Percentiles rank a stretch among this genome's conserved stretches.
phyloP scores from a whole-genome alignment of 2,329 filamentous ascomycete species.

The Tetracladium maxilliforme region DNA sequence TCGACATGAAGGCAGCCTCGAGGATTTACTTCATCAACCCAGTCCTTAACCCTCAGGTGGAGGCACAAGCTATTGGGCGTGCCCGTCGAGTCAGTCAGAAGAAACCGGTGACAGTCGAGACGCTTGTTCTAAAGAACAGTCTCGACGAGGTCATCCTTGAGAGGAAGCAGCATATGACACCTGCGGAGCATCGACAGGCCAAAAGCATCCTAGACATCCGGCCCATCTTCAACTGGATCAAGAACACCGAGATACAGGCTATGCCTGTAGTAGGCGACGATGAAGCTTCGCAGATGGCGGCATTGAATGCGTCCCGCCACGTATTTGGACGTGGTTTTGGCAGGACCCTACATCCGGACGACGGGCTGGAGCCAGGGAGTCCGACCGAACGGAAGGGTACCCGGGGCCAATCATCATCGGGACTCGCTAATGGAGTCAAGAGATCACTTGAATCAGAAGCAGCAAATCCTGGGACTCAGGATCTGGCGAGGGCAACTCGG shows the following conservation, averaged over 20 bases:
- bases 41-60: constrained; percentile 70
- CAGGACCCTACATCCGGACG: no score
- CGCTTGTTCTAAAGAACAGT: constrained; percentile 63
- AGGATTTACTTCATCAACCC: constrained; percentile 83
- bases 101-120: constrained; percentile 70
- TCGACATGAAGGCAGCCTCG: constrained; percentile 73
- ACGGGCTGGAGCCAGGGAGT: no score
- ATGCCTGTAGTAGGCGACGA: constrained; percentile 11
- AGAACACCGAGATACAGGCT: constrained; percentile 29
- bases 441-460: no score
- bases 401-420: no score
- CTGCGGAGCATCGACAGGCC: constrained; percentile 39
- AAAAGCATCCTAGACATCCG: constrained; percentile 42
- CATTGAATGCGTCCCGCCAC: constrained; percentile 26
- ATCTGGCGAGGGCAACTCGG: no score
- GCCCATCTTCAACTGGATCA: constrained; percentile 44
- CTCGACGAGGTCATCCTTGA: constrained; percentile 76
- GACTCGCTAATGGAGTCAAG: no score
- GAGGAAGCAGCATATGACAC: constrained; percentile 61
- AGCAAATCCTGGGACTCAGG: no score
- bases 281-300: constrained; percentile 28
- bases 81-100: constrained; percentile 78
- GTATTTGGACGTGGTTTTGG: no score
- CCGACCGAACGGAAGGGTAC: no score
- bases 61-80: constrained; percentile 84